Evolutionary conservation across 164 flowering plant species (phyloP).

Genomic region (Chimonanthus salicifolius): DNA sequence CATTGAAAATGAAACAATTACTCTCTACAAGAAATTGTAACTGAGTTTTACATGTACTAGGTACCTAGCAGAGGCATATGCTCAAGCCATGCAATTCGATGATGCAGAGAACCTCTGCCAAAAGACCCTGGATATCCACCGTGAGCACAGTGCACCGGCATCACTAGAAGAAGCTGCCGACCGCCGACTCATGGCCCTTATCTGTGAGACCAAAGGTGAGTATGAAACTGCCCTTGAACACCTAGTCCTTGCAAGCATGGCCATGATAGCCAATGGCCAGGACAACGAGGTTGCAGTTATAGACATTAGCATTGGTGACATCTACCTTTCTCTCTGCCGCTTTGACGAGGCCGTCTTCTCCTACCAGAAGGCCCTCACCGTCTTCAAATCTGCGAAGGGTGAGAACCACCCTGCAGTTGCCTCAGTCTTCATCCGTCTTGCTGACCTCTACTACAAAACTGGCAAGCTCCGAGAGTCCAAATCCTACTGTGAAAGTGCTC

Average conservation of each 20-base stretch:
- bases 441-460: constrained; percentile 83
- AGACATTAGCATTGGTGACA: constrained; percentile 91
- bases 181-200: constrained; percentile 88
- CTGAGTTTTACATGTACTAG: constrained; percentile 25
- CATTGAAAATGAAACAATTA: no score
- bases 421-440: constrained; percentile 83
- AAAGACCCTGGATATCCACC: constrained; percentile 90
- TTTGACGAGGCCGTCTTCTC: constrained; percentile 96
- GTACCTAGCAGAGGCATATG: constrained; percentile 94
- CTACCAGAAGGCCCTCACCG: constrained; percentile 96
- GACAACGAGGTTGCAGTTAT: constrained; percentile 90
- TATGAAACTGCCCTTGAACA: constrained; percentile 93
- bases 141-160: constrained; percentile 83
- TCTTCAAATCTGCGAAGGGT: constrained; percentile 85
- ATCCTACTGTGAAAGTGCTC: constrained; percentile 89
- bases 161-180: constrained; percentile 97
- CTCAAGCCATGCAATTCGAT: constrained; percentile 95
- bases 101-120: constrained; percentile 84
- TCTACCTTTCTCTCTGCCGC: constrained; percentile 74
- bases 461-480: constrained; percentile 91
- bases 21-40: neutral
- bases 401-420: constrained; percentile 92
- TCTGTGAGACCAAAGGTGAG: constrained; percentile 91
- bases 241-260: constrained; percentile 97
- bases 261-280: constrained; percentile 87